Percentiles rank a stretch among this genome's conserved stretches.
Evolutionary conservation across 306 rosid genomes (phyloP).

Genomic region (Boehmeria nivea): DNA sequence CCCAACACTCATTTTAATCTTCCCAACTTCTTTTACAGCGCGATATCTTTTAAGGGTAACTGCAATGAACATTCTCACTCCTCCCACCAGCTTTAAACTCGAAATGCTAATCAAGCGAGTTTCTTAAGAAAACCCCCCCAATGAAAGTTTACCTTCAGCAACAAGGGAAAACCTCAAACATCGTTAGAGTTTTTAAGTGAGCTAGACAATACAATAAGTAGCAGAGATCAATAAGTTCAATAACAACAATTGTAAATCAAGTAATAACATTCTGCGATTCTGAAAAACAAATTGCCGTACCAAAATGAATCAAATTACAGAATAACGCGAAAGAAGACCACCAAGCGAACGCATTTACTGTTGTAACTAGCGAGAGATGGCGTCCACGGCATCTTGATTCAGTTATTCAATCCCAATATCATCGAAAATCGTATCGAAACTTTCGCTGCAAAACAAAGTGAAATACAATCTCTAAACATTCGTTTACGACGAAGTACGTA

Average conservation of each 20-base stretch:
- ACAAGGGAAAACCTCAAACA: neutral
- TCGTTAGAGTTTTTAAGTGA: neutral
- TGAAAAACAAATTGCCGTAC: constrained; percentile 37
- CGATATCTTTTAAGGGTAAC: constrained; percentile 47
- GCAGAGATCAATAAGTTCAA: neutral
- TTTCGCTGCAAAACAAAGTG: constrained; percentile 26
- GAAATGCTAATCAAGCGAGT: constrained; percentile 19
- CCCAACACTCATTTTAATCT: constrained; percentile 87
- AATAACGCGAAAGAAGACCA: constrained; percentile 87
- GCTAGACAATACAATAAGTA: neutral
- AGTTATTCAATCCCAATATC: constrained; percentile 33
- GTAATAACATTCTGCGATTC: neutral
- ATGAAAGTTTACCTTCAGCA: constrained; percentile 34
- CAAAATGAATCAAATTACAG: constrained; percentile 58
- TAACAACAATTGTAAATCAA: neutral
- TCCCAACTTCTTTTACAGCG: constrained; percentile 62
- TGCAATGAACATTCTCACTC: constrained; percentile 78
- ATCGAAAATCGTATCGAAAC: constrained; percentile 19
- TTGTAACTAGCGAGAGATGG: constrained; percentile 53
- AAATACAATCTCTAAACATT: too few relatives aligned
- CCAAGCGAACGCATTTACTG: constrained; percentile 77
- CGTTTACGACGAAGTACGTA: too few relatives aligned
- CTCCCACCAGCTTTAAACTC: constrained; percentile 32
- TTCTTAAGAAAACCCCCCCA: constrained; percentile 18
- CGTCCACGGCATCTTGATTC: constrained; percentile 89